These are phyloP conservation scores for Escovopsis sp. DNA, from an alignment of 2,329 filamentous ascomycete genomes.

Conservation along the genomic window DNA sequence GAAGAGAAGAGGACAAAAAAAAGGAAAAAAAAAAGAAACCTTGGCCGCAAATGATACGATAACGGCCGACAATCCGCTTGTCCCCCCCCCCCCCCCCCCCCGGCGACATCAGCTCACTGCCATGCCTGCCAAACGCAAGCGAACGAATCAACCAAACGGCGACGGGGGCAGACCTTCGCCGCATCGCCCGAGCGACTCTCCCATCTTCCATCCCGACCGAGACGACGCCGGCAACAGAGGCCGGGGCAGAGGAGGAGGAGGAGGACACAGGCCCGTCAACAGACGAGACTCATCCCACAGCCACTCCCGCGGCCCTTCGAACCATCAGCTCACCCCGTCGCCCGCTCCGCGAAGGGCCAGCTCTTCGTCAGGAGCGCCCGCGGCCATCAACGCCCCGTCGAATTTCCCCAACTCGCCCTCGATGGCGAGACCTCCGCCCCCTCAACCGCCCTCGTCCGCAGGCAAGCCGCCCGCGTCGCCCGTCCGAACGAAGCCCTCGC, in stretches of 20 bases:
- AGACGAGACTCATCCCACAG: constrained; percentile 38
- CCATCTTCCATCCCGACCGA: constrained; percentile 43
- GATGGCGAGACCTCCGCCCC: constrained; percentile 8
- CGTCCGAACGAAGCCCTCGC: constrained; percentile 8
- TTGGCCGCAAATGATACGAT: constrained; percentile 21
- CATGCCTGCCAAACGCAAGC: constrained; percentile 49
- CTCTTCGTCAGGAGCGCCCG: constrained; percentile 8
- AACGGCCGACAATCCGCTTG: constrained; percentile 1
- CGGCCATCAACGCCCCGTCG: constrained; percentile 10
- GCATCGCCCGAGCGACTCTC: constrained; percentile 44
- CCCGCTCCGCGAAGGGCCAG: constrained; percentile 8
- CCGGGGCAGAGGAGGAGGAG: constrained; percentile 29
- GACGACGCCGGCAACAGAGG: constrained; percentile 31
- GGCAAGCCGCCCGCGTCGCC: constrained; percentile 9
- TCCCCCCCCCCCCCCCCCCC: neutral
- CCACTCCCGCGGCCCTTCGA: constrained; percentile 14
- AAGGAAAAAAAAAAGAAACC: neutral
- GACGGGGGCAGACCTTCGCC: constrained; percentile 44
- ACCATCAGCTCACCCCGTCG: constrained; percentile 9
- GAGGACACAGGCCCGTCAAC: constrained; percentile 29
- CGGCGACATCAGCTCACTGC: constrained; percentile 10
- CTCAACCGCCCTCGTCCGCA: constrained; percentile 9
- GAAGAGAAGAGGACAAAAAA: too few relatives aligned
- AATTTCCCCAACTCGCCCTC: constrained; percentile 8
- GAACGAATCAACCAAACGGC: constrained; percentile 33